A percentile compares a stretch with the other conserved stretches of the same genome.
Conservation (phyloP, 1,139 yeast species). For the Entelexis paramagnoliae region DNA sequence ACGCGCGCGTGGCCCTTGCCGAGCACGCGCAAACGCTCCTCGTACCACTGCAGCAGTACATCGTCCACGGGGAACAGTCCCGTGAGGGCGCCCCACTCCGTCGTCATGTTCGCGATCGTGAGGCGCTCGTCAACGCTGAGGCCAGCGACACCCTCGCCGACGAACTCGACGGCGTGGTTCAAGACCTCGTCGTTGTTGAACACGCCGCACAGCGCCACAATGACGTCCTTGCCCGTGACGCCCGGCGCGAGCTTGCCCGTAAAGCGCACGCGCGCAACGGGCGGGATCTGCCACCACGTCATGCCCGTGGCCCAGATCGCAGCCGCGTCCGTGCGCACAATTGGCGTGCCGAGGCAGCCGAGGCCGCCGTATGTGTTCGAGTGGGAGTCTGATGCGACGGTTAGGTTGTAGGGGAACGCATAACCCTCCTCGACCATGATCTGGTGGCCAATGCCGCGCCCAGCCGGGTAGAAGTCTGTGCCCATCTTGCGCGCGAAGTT, state of each 20-base stretch:
- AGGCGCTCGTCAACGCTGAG: constrained; percentile 82
- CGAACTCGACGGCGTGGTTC: constrained; percentile 94
- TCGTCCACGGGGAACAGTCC: constrained; percentile 93
- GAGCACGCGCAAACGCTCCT: constrained; percentile 50
- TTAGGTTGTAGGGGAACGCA: constrained; percentile 85
- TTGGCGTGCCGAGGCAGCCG: constrained; percentile 92
- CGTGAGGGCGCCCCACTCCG: constrained; percentile 98
- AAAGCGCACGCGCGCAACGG: constrained; percentile 89
- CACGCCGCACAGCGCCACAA: constrained; percentile 87
- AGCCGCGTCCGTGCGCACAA: constrained; percentile 97
- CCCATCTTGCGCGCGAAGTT: constrained; percentile 82
- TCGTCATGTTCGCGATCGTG: constrained; percentile 97
- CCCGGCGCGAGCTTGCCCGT: constrained; percentile 74
- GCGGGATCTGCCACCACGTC: constrained; percentile 99
- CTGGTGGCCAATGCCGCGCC: constrained; percentile 98
- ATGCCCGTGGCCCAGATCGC: constrained; percentile 99
- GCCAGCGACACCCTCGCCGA: constrained; percentile 69
- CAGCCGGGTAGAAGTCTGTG: constrained; percentile 96
- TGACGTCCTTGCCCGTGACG: constrained; percentile 92
- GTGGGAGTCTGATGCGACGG: constrained; percentile 97
- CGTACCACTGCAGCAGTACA: constrained; percentile 65
- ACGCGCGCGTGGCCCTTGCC: constrained; percentile 84
- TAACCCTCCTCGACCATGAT: constrained; percentile 98
- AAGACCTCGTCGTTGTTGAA: constrained; percentile 94
- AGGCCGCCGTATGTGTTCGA: constrained; percentile 97